Conservation (phyloP, 345 rosid species). For the Euphorbia tirucalli region DNA sequence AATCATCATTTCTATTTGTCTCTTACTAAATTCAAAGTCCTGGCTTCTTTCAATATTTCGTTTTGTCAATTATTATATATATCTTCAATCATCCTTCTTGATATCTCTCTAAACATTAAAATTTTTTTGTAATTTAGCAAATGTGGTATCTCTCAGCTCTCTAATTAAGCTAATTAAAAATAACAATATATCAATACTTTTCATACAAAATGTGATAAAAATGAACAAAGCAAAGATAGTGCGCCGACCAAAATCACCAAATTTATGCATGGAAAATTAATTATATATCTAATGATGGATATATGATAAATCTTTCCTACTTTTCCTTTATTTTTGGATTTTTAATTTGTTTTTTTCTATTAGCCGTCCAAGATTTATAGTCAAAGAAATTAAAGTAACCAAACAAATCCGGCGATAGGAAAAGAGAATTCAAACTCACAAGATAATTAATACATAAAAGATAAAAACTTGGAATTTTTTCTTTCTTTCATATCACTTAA, state of each 20-base stretch:
- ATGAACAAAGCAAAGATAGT: neutral
- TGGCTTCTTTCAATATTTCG: neutral
- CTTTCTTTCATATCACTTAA: constrained; percentile 10
- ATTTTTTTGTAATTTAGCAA: no score
- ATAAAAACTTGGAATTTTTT: neutral
- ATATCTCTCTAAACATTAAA: no score
- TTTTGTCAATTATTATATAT: neutral
- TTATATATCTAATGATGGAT: no score
- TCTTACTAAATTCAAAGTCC: neutral
- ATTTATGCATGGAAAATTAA: constrained; percentile 1
- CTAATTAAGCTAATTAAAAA: no score
- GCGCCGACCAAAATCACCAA: constrained; percentile 22
- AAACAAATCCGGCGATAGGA: neutral
- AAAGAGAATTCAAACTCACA: neutral
- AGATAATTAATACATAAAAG: neutral
- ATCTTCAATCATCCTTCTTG: neutral
- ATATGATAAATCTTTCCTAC: no score
- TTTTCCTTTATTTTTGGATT: neutral
- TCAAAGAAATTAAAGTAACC: constrained; percentile 15
- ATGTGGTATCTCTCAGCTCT: no score
- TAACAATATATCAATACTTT: no score
- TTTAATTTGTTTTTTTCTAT: neutral
- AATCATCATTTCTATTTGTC: neutral
- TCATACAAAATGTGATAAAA: neutral
- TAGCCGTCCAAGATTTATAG: constrained; percentile 24